Base-by-base conservation (phyloP, 2,329 filamentous ascomycete genomes). In the Bisporella sp. region DNA sequence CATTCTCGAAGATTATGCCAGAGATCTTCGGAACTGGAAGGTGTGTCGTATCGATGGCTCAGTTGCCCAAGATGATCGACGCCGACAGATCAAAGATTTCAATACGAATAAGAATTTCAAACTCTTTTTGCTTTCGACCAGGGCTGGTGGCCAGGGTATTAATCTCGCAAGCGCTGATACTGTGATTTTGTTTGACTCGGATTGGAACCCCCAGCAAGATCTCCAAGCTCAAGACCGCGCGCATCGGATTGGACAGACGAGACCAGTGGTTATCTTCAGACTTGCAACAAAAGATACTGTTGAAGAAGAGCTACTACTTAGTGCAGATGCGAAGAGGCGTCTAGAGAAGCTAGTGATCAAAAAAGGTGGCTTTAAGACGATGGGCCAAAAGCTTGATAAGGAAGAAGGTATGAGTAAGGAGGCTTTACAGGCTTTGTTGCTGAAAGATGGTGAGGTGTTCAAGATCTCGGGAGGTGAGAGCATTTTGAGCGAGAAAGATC, bases 171-270 rank as follows among this genome's bases (percentile, higher is more conserved):
- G 85, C 1, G 92, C 92, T 0, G 92, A 97, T 60, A 96, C 92
- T 0, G 92, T 96, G 8, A 86, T 97, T 43, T 74, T 97, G 0
- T 97, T 93, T 59, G 92, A 97, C 67, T 82, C 77, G 2, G 80
- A 96, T 62, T 96, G 92, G 83, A 99, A 99, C 61, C 93, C 93
- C 0, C 93, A 99, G 66, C 92, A 96, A 64, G 93, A 99, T 66
- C 75, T 99, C 0, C 93, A 99, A 64, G 93, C 93, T 0, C 93
- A 97, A 68, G 93, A 99, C 63, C 88, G 93, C 5, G 90, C 89
- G 1, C 93, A 99, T 65, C 82, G 93, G 9, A 97, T 99, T 55
- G 93, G 93, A 0, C 93, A 99, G 67, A 96, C 84, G 1, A 79
- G 85, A 2, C 93, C 93, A 0, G 93, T 99, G 1, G 82, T 99